Evolutionary conservation across 192 early-diverging fungal species (phyloP).

Genomic region (Rhizophagus sp.): DNA sequence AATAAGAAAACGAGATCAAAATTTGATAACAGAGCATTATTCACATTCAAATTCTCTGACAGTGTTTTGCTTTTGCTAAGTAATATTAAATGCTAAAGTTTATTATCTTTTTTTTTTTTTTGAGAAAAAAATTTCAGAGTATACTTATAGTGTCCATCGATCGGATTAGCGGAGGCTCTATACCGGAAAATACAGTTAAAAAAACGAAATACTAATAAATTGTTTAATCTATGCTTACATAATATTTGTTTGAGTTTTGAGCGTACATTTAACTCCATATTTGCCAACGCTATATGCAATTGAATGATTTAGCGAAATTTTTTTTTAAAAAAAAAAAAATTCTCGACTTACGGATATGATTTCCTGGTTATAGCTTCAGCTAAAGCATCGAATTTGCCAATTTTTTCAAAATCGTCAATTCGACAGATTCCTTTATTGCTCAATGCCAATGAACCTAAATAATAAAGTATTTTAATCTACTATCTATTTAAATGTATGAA

Average conservation of each 20-base stretch:
- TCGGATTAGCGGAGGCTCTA: constrained; percentile 81
- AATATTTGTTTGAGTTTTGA: constrained; percentile 1
- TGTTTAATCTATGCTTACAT: neutral
- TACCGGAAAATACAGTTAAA: neutral
- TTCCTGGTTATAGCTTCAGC: constrained; percentile 91
- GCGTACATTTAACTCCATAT: constrained; percentile 67
- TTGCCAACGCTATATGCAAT: constrained; percentile 67
- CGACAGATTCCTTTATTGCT: constrained; percentile 88
- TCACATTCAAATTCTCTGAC: constrained; percentile 80
- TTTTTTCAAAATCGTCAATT: constrained; percentile 93
- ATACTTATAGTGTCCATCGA: constrained; percentile 71
- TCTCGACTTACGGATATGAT: constrained; percentile 48
- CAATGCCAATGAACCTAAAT: constrained; percentile 74
- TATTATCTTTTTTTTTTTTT: neutral
- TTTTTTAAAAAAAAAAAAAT: neutral
- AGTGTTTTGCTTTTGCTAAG: constrained; percentile 80
- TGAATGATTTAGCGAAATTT: neutral
- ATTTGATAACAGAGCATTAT: constrained; percentile 69
- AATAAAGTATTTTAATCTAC: constrained; percentile 25
- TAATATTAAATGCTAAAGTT: neutral
- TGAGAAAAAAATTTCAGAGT: neutral
- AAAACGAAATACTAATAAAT: too few species aligned
- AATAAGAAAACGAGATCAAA: constrained; percentile 86
- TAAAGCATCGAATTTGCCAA: constrained; percentile 75
- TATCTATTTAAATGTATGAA: neutral